Percentiles rank a stretch among this genome's conserved stretches.
Evolutionary conservation across 495 filamentous ascomycete genomes (phyloP).

Genomic region (Glonium stellatum): DNA sequence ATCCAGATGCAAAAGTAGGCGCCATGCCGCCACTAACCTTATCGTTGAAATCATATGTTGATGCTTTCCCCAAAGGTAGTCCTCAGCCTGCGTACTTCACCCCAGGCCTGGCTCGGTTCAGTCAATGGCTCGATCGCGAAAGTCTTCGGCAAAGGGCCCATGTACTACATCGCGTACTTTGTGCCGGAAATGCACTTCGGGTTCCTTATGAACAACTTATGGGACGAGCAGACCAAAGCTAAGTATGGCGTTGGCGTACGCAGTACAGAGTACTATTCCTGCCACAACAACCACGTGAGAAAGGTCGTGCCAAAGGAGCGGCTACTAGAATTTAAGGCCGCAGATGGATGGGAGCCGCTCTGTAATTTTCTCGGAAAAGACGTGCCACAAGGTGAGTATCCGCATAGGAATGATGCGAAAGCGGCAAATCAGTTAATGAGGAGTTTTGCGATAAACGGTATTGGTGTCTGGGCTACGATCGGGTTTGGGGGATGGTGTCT

Average conservation of each 20-base stretch:
- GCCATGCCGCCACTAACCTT: not conserved
- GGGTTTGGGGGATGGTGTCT: too few species aligned
- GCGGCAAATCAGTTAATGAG: too few species aligned
- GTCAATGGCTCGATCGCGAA: not conserved
- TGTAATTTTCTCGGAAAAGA: too few species aligned
- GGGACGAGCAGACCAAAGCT: not conserved
- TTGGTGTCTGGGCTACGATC: too few species aligned
- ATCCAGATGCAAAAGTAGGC: not conserved
- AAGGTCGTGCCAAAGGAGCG: constrained; percentile 38
- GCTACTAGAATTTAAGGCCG: too few species aligned
- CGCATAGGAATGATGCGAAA: too few species aligned
- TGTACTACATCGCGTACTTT: not conserved
- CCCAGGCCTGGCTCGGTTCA: not conserved
- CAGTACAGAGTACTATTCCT: constrained; percentile 3
- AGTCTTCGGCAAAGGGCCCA: not conserved
- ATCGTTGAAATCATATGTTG: not conserved
- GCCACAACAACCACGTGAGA: constrained; percentile 37
- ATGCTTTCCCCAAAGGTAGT: not conserved
- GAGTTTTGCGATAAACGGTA: too few species aligned
- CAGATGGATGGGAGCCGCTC: too few species aligned
- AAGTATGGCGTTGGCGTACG: not conserved
- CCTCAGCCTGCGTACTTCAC: not conserved
- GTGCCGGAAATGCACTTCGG: constrained; percentile 2
- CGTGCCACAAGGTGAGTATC: too few species aligned
- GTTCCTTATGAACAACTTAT: not conserved